Percentiles rank a stretch among this genome's conserved stretches.
These are phyloP conservation scores for Aspergillus spinulosporus DNA, from an alignment of 2,329 filamentous ascomycete genomes.

Conservation along the genomic window DNA sequence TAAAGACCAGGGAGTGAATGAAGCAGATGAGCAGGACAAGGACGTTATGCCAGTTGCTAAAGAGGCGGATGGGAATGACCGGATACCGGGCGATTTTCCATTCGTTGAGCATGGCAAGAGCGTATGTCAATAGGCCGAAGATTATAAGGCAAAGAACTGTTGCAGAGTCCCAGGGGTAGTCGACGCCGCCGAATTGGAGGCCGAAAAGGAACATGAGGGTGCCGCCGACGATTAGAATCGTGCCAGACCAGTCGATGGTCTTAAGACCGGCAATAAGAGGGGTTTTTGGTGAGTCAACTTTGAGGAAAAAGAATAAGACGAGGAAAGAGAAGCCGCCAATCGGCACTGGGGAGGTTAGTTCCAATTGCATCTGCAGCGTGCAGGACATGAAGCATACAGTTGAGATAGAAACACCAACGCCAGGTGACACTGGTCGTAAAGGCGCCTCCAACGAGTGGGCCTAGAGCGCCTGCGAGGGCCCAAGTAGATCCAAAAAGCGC, in stretches of 20 bases:
- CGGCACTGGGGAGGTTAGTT: slow-evolving; percentile 47
- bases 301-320: slow-evolving; percentile 61
- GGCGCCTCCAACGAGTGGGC: slow-evolving; percentile 62
- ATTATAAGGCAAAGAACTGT: slow-evolving; percentile 75
- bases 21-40: slow-evolving; percentile 67
- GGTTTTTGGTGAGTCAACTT: slow-evolving; percentile 62
- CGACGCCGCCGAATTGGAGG: slow-evolving; percentile 78
- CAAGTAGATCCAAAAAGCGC: slow-evolving; percentile 63
- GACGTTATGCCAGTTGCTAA: slow-evolving; percentile 65
- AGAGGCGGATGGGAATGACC: slow-evolving; percentile 73
- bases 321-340: slow-evolving; percentile 60
- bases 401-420: slow-evolving; percentile 64
- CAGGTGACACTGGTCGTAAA: slow-evolving; percentile 61
- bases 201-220: slow-evolving; percentile 85
- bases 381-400: slow-evolving; percentile 39
- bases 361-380: slow-evolving; percentile 2
- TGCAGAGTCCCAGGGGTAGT: slow-evolving; percentile 71
- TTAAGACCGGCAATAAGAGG: slow-evolving; percentile 58
- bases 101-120: slow-evolving; percentile 71
- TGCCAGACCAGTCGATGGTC: slow-evolving; percentile 66
- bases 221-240: slow-evolving; percentile 67
- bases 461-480: slow-evolving; percentile 61
- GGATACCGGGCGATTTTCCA: slow-evolving; percentile 72
- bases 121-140: slow-evolving; percentile 66
- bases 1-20: slow-evolving; percentile 74